A percentile compares a stretch with the other conserved stretches of the same genome.
Conservation (phyloP, 2,329 filamentous ascomycete genomes). For the Madurella mycetomatis region DNA sequence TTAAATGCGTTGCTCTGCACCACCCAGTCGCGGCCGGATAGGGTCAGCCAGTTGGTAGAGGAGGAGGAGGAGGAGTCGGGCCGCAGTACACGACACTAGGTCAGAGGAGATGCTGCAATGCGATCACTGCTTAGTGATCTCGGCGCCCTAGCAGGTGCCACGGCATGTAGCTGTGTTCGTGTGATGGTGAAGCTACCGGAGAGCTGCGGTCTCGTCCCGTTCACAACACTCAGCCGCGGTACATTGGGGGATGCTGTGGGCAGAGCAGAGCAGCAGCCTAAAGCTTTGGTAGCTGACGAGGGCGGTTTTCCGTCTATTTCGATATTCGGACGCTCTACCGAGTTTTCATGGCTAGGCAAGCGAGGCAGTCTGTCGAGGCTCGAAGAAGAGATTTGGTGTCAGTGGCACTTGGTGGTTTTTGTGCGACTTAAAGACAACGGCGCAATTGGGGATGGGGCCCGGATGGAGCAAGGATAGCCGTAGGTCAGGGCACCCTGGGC, state of each 20-base stretch:
- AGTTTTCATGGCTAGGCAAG: slow-evolving; percentile 10
- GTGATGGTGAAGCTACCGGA: slow-evolving; percentile 35
- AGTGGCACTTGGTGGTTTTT: slow-evolving; percentile 45
- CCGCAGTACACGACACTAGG: slow-evolving; percentile 32
- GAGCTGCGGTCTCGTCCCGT: slow-evolving; percentile 39
- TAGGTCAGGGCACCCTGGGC: slow-evolving; percentile 27
- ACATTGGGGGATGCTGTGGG: slow-evolving; percentile 13
- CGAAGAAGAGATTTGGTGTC: slow-evolving; percentile 32
- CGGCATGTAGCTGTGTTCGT: slow-evolving; percentile 43
- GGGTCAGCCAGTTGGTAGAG: slow-evolving; percentile 11
- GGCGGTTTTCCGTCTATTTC: slow-evolving; percentile 11
- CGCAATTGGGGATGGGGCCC: slow-evolving; percentile 41
- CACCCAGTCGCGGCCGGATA: slow-evolving; percentile 15
- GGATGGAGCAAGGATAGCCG: slow-evolving; percentile 35
- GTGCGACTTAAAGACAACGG: slow-evolving; percentile 46
- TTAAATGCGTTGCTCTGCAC: slow-evolving; percentile 6
- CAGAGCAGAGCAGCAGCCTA: slow-evolving; percentile 11
- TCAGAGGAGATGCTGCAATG: slow-evolving; percentile 50
- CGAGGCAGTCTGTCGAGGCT: slow-evolving; percentile 11
- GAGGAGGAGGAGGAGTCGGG: slow-evolving; percentile 7
- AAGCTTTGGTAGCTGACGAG: slow-evolving; percentile 10
- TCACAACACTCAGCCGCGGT: slow-evolving; percentile 18
- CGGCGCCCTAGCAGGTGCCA: slow-evolving; percentile 41
- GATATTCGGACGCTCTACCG: slow-evolving; percentile 7
- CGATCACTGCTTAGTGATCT: slow-evolving; percentile 43